Percentiles rank a stretch among this genome's conserved stretches.
Evolutionary conservation across 1,284 basidiomycete species (phyloP).

Genomic region (Xerocomus nothofagi): DNA sequence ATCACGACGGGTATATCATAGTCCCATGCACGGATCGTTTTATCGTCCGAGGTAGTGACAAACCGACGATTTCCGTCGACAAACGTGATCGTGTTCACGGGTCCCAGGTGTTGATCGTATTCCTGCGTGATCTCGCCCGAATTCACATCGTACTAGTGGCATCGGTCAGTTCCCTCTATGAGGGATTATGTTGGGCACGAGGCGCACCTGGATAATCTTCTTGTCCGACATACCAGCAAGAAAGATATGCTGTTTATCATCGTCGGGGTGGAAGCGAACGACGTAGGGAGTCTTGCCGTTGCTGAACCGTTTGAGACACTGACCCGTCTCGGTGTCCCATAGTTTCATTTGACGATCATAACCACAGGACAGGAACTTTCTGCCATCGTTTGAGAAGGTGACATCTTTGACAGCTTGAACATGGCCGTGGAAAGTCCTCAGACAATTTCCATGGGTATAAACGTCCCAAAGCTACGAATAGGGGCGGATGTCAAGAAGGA

Average conservation of each 20-base stretch:
- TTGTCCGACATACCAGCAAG: constrained; percentile 99
- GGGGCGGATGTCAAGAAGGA: constrained; percentile 6
- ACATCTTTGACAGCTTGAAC: constrained; percentile 96
- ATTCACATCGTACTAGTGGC: constrained; percentile 85
- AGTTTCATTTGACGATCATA: constrained; percentile 98
- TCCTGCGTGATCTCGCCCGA: constrained; percentile 95
- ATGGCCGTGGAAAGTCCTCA: constrained; percentile 97
- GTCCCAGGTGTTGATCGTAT: constrained; percentile 97
- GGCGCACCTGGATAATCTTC: constrained; percentile 90
- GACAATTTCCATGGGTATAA: constrained; percentile 94
- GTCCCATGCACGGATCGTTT: constrained; percentile 98
- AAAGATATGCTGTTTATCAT: constrained; percentile 96
- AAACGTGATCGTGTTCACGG: constrained; percentile 98
- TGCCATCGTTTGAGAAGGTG: constrained; percentile 91
- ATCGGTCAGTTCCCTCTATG: constrained; percentile 8
- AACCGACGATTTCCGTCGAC: constrained; percentile 97
- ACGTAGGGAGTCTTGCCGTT: constrained; percentile 98
- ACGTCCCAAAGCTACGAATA: constrained; percentile 90
- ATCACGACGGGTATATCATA: constrained; percentile 98
- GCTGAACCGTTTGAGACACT: constrained; percentile 93
- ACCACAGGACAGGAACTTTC: constrained; percentile 86
- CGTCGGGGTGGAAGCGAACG: constrained; percentile 92
- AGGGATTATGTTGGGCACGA: neutral
- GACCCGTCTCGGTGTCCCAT: constrained; percentile 99
- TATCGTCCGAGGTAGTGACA: constrained; percentile 98